Base-by-base conservation (phyloP, 108 stramenopile species). In the Cyclotella distinguenda region DNA sequence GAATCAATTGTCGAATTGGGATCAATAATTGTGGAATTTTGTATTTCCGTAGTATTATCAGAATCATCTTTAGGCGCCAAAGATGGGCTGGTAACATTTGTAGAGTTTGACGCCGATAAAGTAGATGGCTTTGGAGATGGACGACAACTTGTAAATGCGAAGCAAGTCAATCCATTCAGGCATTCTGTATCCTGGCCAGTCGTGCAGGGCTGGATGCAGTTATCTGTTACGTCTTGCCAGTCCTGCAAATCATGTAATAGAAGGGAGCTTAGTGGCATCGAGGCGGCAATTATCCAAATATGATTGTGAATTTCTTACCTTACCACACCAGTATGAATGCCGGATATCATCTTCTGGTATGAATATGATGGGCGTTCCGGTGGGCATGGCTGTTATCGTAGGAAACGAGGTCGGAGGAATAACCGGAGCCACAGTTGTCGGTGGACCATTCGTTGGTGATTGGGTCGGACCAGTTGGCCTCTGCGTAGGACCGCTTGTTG, bases 241-340 rank as follows among this genome's bases (percentile, higher is more conserved):
- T 55, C 56, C 45, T 64, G 7, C 28, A n/a, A n/a, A n/a, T 6
- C 7, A 11, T 11, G 25, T 11, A 4, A 27, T 5, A 25, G 4
- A 12, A 23, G 22, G 12, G 30, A 52, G 6, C 22, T 5, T 13
- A 19, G 19, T 28, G 26, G 19, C 46, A 16, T 38, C 46, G n/a
- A n/a, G n/a, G n/a, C n/a, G n/a, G n/a, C n/a, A n/a, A n/a, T n/a
- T n/a, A n/a, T n/a, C n/a, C n/a, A n/a, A n/a, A n/a, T n/a, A 25
- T 8, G 21, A 21, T 1, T 60, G 45, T 18, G 2, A 45, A 30
- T 6, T 6, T 2, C 63, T 27, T 47, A 64, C 63, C 36, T 45
- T 62, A 6, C 74, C 74, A 56, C 74, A 75, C 66, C 66, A 75
- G 49, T 60, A 75, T 18, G 74, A 75, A 56, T 75, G 66, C n/a